Conservation (phyloP, 2,329 filamentous ascomycete genomes). For the Colletotrichum sp. region DNA sequence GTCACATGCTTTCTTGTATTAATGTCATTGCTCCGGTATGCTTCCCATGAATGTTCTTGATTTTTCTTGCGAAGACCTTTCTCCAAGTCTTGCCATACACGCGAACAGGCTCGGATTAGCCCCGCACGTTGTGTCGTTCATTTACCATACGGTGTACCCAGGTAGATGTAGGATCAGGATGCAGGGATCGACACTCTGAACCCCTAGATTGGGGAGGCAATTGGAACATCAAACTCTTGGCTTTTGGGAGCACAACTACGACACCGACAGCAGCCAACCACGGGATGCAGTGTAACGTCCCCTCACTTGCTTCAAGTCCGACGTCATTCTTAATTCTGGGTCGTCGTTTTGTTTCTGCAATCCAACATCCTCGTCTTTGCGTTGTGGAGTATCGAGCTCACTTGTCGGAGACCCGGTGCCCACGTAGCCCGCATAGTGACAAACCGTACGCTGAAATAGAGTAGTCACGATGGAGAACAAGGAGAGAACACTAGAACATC, state of each 20-base stretch:
- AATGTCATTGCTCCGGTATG: no score
- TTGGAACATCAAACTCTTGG: background rate
- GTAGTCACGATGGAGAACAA: background rate
- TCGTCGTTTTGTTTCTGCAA: background rate
- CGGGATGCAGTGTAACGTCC: background rate
- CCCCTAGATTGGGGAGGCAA: background rate
- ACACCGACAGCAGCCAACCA: background rate
- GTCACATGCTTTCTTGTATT: no score
- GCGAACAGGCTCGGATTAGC: background rate
- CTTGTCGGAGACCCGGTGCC: background rate
- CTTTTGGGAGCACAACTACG: background rate
- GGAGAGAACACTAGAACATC: background rate
- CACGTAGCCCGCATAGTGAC: background rate
- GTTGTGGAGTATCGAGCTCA: background rate
- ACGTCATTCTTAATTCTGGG: background rate
- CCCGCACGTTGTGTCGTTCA: background rate
- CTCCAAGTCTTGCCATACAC: background rate
- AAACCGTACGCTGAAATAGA: background rate
- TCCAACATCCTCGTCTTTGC: background rate
- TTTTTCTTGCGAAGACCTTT: no score
- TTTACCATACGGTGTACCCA: no score
- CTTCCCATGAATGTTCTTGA: no score
- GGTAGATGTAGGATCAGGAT: background rate
- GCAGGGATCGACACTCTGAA: background rate
- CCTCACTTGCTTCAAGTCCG: background rate